Base-by-base conservation (phyloP, 768 basidiomycete genomes). In the Porpolomopsis calyptriformis region DNA sequence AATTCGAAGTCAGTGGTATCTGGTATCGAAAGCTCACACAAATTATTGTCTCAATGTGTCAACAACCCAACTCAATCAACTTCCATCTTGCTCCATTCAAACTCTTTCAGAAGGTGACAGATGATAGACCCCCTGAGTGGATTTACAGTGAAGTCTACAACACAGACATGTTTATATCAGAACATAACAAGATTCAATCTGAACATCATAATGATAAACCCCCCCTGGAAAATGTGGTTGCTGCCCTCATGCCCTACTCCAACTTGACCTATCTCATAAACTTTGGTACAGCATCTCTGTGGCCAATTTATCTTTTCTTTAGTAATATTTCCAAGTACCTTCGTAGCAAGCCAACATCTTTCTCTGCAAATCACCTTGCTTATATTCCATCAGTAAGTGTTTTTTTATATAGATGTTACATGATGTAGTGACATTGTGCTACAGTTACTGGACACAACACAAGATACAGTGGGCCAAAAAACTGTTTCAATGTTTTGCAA, bases 261-360 rank as follows among this genome's bases (percentile, higher is more conserved):
- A n/a, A n/a, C n/a, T n/a, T n/a, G n/a, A n/a, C n/a, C n/a, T n/a
- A n/a, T n/a, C n/a, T n/a, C n/a, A n/a, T n/a, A n/a, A n/a, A n/a
- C n/a, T n/a, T n/a, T n/a, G n/a, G n/a, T n/a, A n/a, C n/a, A n/a
- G n/a, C n/a, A n/a, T n/a, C n/a, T n/a, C n/a, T n/a, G n/a, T n/a
- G n/a, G n/a, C n/a, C n/a, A n/a, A n/a, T n/a, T n/a, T n/a, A n/a
- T n/a, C n/a, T n/a, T n/a, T n/a, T n/a, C n/a, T 64, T 72, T 41
- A 66, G 66, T 0, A 65, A 65, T 46, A 55, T 60, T 11, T 72
- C 72, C 0, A 74, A 75, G 43, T 74, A 67, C 40, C 33, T 55
- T 0, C 55, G 63, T 0, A 51, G 50, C 0, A 57, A 58, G 4
- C 70, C 67, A 0, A 48, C 40, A 5, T 27, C 55, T 10, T 25